A percentile compares a stretch with the other conserved stretches of the same genome.
These are phyloP conservation scores for Porcisia hertigi DNA, from an alignment of 208 protist genomes.

Conservation along the genomic window DNA sequence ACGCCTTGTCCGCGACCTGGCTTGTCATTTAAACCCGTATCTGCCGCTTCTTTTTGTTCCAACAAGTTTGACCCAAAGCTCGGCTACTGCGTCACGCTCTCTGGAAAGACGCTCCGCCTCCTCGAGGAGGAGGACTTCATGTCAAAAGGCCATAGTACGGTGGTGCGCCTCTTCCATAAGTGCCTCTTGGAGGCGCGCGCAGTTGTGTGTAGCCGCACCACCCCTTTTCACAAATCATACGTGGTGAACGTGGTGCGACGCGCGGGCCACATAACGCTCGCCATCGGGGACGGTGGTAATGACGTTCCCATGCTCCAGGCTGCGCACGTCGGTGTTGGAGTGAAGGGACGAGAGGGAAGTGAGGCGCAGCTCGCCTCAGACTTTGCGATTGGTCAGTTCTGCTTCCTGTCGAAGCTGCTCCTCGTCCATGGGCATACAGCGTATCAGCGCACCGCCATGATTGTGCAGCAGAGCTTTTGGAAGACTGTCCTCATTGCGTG, in stretches of 20 bases:
- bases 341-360: constrained; percentile 87
- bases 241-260: constrained; percentile 61
- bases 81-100: constrained; percentile 49
- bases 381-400: constrained; percentile 92
- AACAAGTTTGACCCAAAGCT: constrained; percentile 19
- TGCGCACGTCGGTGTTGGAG: constrained; percentile 90
- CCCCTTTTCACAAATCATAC: constrained; percentile 71
- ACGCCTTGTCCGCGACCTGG: constrained; percentile 11
- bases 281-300: constrained; percentile 95
- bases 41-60: constrained; percentile 8
- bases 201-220: constrained; percentile 74
- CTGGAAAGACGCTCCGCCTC: constrained; percentile 57
- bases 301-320: constrained; percentile 95
- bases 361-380: constrained; percentile 91
- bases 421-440: constrained; percentile 94
- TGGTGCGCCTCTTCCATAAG: constrained; percentile 42
- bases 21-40: constrained; percentile 18
- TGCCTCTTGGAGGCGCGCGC: constrained; percentile 56
- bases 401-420: constrained; percentile 88
- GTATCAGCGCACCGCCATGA: constrained; percentile 87
- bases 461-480: constrained; percentile 97
- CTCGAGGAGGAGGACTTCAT: constrained; percentile 35
- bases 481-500: constrained; percentile 94
- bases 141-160: constrained; percentile 29
- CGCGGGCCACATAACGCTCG: constrained; percentile 68